Percentiles rank a stretch among this genome's conserved stretches.
These are phyloP conservation scores for Quercus mongolica DNA, from an alignment of 306 rosid species.

Conservation along the genomic window DNA sequence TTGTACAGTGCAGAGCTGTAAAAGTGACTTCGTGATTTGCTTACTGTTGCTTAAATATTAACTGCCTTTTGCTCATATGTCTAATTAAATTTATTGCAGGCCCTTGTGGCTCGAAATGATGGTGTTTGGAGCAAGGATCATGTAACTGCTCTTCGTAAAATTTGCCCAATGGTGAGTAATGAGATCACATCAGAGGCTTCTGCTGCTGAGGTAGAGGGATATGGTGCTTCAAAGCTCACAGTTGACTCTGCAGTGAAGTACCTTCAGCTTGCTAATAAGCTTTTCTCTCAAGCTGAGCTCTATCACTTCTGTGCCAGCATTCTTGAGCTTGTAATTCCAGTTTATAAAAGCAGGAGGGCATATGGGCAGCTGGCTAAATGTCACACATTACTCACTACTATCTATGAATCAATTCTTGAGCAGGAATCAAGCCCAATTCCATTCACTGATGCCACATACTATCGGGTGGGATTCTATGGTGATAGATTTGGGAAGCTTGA, in stretches of 20 bases:
- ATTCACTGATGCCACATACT: conserved; percentile 95
- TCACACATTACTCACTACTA: conserved; percentile 81
- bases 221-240: conserved; percentile 93
- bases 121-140: conserved; percentile 99
- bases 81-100: conserved; percentile 47
- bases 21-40: background rate
- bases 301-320: conserved; percentile 97
- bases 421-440: conserved; percentile 99
- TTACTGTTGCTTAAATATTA: background rate
- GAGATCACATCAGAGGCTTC: conserved; percentile 97
- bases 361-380: conserved; percentile 95
- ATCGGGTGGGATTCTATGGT: conserved; percentile 96
- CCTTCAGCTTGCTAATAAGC: conserved; percentile 96
- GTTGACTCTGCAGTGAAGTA: conserved; percentile 98
- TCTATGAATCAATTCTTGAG: conserved; percentile 93
- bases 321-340: conserved; percentile 95
- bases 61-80: background rate
- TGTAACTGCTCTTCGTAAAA: conserved; percentile 82
- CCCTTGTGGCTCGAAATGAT: conserved; percentile 96
- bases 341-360: conserved; percentile 89
- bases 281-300: conserved; percentile 96
- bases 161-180: conserved; percentile 95
- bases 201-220: conserved; percentile 99
- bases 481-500: conserved; percentile 86
- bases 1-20: background rate